Conservation (phyloP, 2,329 filamentous ascomycete genomes). For the Byssoonygena ceratinophila region DNA sequence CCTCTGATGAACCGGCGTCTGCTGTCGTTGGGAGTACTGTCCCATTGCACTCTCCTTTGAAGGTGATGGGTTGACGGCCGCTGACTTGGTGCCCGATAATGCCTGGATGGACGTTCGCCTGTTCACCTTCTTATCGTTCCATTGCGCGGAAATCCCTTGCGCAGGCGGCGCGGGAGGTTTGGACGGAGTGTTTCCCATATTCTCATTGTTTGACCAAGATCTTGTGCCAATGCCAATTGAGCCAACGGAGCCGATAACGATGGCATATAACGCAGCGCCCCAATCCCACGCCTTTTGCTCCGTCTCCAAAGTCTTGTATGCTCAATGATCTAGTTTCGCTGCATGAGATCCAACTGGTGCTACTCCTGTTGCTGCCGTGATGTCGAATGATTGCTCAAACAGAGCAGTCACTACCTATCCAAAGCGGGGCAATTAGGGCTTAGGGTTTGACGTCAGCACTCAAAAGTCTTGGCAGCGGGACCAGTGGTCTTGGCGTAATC, state of each 20-base stretch:
- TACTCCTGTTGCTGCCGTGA: neutral
- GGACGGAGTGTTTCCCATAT: constrained; percentile 42
- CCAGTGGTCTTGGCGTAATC: neutral
- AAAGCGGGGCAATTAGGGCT: constrained; percentile 13
- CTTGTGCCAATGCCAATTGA: neutral
- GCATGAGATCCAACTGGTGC: neutral
- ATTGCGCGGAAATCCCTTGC: constrained; percentile 20
- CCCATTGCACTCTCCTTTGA: constrained; percentile 36
- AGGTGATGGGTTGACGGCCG: constrained; percentile 36
- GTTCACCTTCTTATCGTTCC: constrained; percentile 31
- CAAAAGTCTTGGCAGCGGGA: constrained; percentile 4
- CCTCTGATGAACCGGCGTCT: constrained; percentile 32
- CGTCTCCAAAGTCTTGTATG: too few relatives aligned
- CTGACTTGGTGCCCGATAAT: constrained; percentile 31
- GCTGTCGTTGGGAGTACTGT: constrained; percentile 28
- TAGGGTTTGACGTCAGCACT: constrained; percentile 10
- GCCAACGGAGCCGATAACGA: too few relatives aligned
- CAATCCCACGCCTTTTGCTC: too few relatives aligned
- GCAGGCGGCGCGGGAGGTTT: constrained; percentile 31
- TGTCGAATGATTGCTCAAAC: neutral
- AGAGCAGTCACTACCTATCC: neutral
- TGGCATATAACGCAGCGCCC: too few relatives aligned
- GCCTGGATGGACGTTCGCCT: constrained; percentile 35
- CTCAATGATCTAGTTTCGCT: neutral
- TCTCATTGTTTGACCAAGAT: constrained; percentile 10